A percentile compares a stretch with the other conserved stretches of the same genome.
These are phyloP conservation scores for Neospermospora avenae DNA, from an alignment of 2,329 filamentous ascomycete genomes.

Conservation along the genomic window DNA sequence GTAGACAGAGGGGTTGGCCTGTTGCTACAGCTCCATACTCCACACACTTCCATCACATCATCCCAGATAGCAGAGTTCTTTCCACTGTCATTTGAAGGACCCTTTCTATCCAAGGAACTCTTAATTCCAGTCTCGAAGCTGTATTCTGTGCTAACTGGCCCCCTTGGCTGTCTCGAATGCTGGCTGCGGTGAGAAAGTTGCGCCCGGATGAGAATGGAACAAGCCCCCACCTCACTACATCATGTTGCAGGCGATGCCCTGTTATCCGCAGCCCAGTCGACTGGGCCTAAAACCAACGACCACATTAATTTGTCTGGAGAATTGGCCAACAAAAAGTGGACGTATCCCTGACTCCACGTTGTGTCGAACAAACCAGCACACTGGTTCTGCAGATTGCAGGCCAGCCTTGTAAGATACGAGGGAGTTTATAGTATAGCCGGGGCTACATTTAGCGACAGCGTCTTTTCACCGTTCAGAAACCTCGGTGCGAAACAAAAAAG, in stretches of 20 bases:
- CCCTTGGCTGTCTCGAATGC: not conserved
- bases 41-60: not conserved
- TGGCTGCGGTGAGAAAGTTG: not conserved
- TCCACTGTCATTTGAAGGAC: too few species aligned
- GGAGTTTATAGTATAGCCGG: too few species aligned
- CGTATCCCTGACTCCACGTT: slow-evolving; percentile 2
- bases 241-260: not conserved
- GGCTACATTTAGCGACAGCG: too few species aligned
- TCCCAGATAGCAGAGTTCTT: too few species aligned
- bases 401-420: not conserved
- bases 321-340: not conserved
- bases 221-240: not conserved
- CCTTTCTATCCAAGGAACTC: too few species aligned
- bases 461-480: too few species aligned
- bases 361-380: not conserved
- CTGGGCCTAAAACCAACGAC: too few species aligned
- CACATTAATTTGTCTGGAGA: not conserved
- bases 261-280: not conserved
- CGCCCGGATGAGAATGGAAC: not conserved
- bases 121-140: not conserved
- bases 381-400: slow-evolving; percentile 1
- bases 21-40: not conserved
- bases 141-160: not conserved
- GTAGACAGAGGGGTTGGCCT: not conserved
- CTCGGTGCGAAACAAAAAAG: too few species aligned